Conservation (phyloP, 305 asterid species). For the Galium porrigens region DNA sequence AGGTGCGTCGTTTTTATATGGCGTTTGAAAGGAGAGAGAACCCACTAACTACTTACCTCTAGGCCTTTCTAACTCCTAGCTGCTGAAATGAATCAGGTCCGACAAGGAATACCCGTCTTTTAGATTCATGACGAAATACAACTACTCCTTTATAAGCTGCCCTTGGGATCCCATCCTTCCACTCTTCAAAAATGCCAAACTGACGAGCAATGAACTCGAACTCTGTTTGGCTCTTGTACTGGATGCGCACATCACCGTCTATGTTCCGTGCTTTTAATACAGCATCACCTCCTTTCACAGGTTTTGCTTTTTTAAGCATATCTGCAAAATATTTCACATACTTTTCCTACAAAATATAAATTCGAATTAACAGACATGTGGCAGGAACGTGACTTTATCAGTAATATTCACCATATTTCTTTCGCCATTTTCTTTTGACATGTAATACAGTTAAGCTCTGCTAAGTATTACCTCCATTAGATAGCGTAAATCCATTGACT, state of each 20-base stretch:
- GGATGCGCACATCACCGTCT: slow-evolving; percentile 66
- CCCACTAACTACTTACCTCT: slow-evolving; percentile 12
- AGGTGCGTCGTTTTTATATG: background rate
- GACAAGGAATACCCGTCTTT: slow-evolving; percentile 68
- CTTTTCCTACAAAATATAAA: slow-evolving; percentile 39
- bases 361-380: background rate
- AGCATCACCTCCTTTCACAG: slow-evolving; percentile 48
- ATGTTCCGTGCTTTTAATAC: slow-evolving; percentile 51
- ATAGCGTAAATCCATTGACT: slow-evolving; percentile 79
- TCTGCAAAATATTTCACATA: slow-evolving; percentile 54
- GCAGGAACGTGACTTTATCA: background rate
- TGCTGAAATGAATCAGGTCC: slow-evolving; percentile 62
- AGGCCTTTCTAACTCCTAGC: slow-evolving; percentile 42
- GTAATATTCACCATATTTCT: background rate
- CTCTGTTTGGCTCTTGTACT: slow-evolving; percentile 49
- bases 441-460: slow-evolving; percentile 1
- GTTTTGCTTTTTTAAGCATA: slow-evolving; percentile 60
- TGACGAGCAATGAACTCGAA: slow-evolving; percentile 63
- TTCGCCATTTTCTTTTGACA: background rate
- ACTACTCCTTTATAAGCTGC: slow-evolving; percentile 82
- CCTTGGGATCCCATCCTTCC: slow-evolving; percentile 58
- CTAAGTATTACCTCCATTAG: slow-evolving; percentile 57
- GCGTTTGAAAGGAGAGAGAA: background rate
- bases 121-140: slow-evolving; percentile 55
- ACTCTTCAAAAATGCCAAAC: slow-evolving; percentile 91